Evolutionary conservation across 2,329 filamentous ascomycete genomes (phyloP).

Genomic region (Alternaria rosae): DNA sequence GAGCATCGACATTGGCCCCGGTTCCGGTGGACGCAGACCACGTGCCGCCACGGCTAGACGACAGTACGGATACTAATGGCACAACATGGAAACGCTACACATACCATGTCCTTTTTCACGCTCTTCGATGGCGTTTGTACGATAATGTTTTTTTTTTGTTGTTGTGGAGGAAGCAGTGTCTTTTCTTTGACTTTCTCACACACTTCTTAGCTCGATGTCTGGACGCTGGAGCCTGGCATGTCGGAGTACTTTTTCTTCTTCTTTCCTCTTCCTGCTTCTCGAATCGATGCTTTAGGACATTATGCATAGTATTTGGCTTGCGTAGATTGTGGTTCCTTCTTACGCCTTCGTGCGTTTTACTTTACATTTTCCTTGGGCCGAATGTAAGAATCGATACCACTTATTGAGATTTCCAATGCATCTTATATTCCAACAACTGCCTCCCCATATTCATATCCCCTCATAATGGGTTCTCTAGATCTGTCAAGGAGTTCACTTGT

Average conservation of each 20-base stretch:
- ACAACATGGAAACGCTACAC: background rate
- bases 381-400: background rate
- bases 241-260: background rate
- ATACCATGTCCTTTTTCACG: background rate
- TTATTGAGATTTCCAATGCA: background rate
- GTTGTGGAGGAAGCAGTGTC: background rate
- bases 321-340: background rate
- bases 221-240: conserved; percentile 9
- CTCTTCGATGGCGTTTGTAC: conserved; percentile 11
- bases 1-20: conserved; percentile 55
- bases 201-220: conserved; percentile 8
- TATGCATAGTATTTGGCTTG: background rate
- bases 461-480: too few relatives aligned
- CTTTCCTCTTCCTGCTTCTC: background rate
- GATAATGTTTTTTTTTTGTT: conserved; percentile 8
- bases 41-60: conserved; percentile 18
- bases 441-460: too few relatives aligned
- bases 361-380: background rate
- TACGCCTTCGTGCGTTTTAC: background rate
- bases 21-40: conserved; percentile 30
- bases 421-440: too few relatives aligned
- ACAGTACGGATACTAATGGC: conserved; percentile 21
- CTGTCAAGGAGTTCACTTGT: too few relatives aligned
- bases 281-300: background rate
- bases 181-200: background rate